Conservation (phyloP, 768 basidiomycete genomes). For the Hebeloma cylindrosporum region DNA sequence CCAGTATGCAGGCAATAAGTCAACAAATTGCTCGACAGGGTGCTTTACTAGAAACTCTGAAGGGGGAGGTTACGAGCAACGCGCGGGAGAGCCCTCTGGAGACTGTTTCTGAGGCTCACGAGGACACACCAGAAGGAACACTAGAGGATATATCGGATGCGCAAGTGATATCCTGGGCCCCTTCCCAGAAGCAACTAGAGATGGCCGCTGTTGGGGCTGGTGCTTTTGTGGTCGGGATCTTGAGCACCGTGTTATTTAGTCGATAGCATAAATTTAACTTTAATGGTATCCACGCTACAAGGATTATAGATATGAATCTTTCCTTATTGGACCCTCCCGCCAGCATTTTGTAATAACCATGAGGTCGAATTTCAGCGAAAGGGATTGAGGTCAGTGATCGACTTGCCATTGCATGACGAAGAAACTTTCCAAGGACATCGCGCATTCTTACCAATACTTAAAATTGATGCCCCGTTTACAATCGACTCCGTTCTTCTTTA, state of each 20-base stretch:
- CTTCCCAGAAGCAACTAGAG: slow-evolving; percentile 28
- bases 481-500: too few relatives aligned
- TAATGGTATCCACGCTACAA: neutral
- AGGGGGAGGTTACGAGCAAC: slow-evolving; percentile 23
- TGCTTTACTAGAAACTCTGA: slow-evolving; percentile 25
- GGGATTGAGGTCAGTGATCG: too few relatives aligned
- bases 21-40: slow-evolving; percentile 51
- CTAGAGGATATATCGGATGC: neutral
- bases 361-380: too few relatives aligned
- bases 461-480: too few relatives aligned
- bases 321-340: too few relatives aligned
- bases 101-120: neutral
- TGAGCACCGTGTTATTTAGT: slow-evolving; percentile 31
- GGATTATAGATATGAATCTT: too few relatives aligned
- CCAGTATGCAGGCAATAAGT: slow-evolving; percentile 48
- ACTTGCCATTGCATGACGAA: too few relatives aligned
- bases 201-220: slow-evolving; percentile 34
- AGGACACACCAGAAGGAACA: neutral
- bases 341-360: too few relatives aligned
- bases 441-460: too few relatives aligned
- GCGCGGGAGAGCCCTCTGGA: slow-evolving; percentile 8
- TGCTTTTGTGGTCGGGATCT: slow-evolving; percentile 36
- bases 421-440: too few relatives aligned
- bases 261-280: slow-evolving; percentile 19
- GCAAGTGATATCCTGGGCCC: neutral